These are phyloP conservation scores for Claviceps capensis DNA, from an alignment of 2,329 filamentous ascomycete species.

Conservation along the genomic window DNA sequence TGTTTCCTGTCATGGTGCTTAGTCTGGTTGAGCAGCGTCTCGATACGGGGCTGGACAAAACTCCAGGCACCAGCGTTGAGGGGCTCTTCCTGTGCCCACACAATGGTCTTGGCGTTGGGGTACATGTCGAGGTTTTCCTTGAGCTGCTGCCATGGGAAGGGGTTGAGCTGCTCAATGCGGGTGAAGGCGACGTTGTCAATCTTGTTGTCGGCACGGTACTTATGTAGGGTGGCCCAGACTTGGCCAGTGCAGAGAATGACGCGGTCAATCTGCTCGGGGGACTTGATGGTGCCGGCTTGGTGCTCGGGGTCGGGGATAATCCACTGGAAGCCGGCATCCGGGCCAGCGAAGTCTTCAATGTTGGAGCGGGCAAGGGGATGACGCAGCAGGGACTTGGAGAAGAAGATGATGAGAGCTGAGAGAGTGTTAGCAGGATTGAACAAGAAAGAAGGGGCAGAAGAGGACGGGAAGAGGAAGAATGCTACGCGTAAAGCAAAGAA, in stretches of 20 bases:
- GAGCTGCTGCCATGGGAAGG: slow-evolving; percentile 96
- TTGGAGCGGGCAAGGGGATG: slow-evolving; percentile 83
- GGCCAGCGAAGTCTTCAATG: slow-evolving; percentile 80
- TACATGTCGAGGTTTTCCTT: slow-evolving; percentile 95
- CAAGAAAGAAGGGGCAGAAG: background rate
- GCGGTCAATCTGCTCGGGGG: slow-evolving; percentile 78
- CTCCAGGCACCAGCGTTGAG: slow-evolving; percentile 95
- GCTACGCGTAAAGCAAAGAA: background rate
- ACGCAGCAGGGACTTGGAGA: slow-evolving; percentile 91
- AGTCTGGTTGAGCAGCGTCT: slow-evolving; percentile 89
- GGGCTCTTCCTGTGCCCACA: slow-evolving; percentile 96
- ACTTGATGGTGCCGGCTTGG: slow-evolving; percentile 56
- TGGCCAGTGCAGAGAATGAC: slow-evolving; percentile 92
- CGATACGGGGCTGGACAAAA: slow-evolving; percentile 92
- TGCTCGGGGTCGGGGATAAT: slow-evolving; percentile 88
- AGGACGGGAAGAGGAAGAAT: background rate
- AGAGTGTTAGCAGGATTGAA: background rate
- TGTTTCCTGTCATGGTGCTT: slow-evolving; percentile 86
- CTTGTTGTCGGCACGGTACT: slow-evolving; percentile 77
- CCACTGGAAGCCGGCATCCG: slow-evolving; percentile 83
- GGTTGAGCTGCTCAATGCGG: slow-evolving; percentile 92
- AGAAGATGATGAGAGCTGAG: slow-evolving; percentile 85
- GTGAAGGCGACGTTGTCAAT: slow-evolving; percentile 88
- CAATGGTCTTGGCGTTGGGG: slow-evolving; percentile 93
- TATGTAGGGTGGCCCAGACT: slow-evolving; percentile 80